Conservation (phyloP, 2,329 filamentous ascomycete genomes). For the Ophioceras dolichostomum region DNA sequence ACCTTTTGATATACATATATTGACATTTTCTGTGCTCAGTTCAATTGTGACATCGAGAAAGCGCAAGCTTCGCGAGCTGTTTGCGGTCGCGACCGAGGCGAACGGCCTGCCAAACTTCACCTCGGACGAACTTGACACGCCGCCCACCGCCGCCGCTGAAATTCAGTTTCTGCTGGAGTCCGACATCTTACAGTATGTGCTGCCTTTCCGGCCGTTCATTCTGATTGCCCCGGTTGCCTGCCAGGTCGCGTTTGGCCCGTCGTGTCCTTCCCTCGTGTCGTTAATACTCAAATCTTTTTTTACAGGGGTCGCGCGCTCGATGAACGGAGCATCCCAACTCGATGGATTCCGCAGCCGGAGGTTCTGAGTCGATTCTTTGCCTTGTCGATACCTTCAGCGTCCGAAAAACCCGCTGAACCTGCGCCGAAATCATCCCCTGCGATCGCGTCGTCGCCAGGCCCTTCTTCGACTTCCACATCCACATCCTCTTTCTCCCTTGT, state of each 20-base stretch:
- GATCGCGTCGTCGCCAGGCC: not conserved
- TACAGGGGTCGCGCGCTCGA: conserved; percentile 34
- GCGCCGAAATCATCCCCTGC: not conserved
- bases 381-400: not conserved
- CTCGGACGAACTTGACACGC: conserved; percentile 45
- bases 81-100: conserved; percentile 61
- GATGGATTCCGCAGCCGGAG: conserved; percentile 19
- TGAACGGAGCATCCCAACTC: conserved; percentile 38
- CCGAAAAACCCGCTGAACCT: no score
- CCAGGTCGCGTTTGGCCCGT: conserved; percentile 9
- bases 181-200: conserved; percentile 48
- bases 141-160: conserved; percentile 37
- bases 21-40: conserved; percentile 35
- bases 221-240: conserved; percentile 5
- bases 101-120: conserved; percentile 47
- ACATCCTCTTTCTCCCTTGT: not conserved
- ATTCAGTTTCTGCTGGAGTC: conserved; percentile 41
- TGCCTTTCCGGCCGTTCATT: conserved; percentile 7
- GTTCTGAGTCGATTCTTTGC: not conserved
- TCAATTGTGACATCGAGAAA: conserved; percentile 74
- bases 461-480: not conserved
- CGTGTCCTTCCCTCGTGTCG: not conserved
- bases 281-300: not conserved
- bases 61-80: conserved; percentile 82
- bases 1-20: conserved; percentile 30